Evolutionary conservation across 139 green algal species (phyloP).

Genomic region (Dunaliella sp.): DNA sequence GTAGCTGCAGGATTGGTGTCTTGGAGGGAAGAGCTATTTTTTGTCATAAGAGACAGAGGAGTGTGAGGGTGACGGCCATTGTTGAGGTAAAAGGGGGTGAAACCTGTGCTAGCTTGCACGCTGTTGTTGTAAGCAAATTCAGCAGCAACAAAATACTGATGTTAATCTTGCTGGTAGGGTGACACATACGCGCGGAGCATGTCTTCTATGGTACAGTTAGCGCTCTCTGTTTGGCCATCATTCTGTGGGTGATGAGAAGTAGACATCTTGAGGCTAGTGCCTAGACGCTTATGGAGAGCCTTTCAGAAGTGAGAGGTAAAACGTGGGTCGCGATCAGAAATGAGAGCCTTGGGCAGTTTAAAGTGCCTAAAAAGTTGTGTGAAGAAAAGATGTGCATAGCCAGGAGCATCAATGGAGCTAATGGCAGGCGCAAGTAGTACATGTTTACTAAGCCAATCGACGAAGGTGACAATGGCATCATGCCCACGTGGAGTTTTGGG

Average conservation of each 20-base stretch:
- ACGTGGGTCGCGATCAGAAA: slow-evolving; percentile 55
- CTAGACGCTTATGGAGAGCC: slow-evolving; percentile 28
- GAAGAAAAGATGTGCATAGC: slow-evolving; percentile 40
- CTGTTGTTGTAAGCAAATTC: slow-evolving; percentile 21
- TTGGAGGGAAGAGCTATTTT: not conserved
- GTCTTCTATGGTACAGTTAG: slow-evolving; percentile 56
- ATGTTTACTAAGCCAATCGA: slow-evolving; percentile 60
- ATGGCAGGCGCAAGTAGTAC: slow-evolving; percentile 41
- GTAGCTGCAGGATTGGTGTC: not conserved
- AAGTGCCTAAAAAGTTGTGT: slow-evolving; percentile 35
- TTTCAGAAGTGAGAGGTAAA: slow-evolving; percentile 56
- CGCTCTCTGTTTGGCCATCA: slow-evolving; percentile 68
- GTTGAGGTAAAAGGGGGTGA: slow-evolving; percentile 13
- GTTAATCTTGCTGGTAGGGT: slow-evolving; percentile 10
- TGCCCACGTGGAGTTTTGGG: slow-evolving; percentile 22
- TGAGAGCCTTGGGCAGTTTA: slow-evolving; percentile 44
- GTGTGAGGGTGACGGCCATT: not conserved
- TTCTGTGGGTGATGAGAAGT: slow-evolving; percentile 59
- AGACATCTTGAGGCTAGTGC: slow-evolving; percentile 41
- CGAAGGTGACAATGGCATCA: slow-evolving; percentile 51
- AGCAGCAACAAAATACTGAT: not conserved
- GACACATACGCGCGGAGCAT: slow-evolving; percentile 17
- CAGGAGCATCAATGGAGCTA: slow-evolving; percentile 23
- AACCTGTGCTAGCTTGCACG: not conserved
- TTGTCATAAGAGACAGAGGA: not conserved